Evolutionary conservation across 2,329 filamentous ascomycete species (phyloP).

Genomic region (Botrytis elliptica): DNA sequence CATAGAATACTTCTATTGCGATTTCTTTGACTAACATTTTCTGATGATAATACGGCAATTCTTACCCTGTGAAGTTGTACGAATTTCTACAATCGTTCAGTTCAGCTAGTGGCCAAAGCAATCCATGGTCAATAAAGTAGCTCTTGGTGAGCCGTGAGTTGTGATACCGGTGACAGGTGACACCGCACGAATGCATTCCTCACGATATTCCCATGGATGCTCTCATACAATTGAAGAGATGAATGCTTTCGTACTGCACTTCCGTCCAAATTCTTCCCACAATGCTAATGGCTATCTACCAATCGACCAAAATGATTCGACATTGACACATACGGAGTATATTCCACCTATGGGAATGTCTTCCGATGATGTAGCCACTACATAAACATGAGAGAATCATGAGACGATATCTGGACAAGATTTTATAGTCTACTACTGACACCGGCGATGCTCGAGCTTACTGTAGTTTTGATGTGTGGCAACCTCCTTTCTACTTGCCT

Average conservation of each 20-base stretch:
- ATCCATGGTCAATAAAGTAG: not conserved
- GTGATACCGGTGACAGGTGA: constrained; percentile 8
- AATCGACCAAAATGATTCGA: not conserved
- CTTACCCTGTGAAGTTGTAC: not conserved
- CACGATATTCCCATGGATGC: not conserved
- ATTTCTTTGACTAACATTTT: constrained; percentile 10
- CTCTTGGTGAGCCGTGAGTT: not conserved
- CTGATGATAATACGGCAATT: not conserved
- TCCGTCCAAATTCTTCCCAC: not conserved
- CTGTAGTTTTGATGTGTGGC: not conserved
- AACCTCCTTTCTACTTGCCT: not conserved
- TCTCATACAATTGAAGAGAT: not conserved
- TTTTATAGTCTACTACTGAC: not conserved
- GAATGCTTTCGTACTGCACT: not conserved
- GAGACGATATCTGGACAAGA: not conserved
- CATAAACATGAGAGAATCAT: not conserved
- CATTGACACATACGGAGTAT: not conserved
- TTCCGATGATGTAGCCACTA: not conserved
- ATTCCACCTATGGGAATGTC: not conserved
- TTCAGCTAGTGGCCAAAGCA: not conserved
- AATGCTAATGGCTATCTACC: not conserved
- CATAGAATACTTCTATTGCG: not conserved
- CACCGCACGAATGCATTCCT: constrained; percentile 1
- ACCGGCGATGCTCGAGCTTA: not conserved
- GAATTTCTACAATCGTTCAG: not conserved